A percentile compares a stretch with the other conserved stretches of the same genome.
Evolutionary conservation across 805 yeast genomes (phyloP).

Genomic region (Ogataea haglerorum): DNA sequence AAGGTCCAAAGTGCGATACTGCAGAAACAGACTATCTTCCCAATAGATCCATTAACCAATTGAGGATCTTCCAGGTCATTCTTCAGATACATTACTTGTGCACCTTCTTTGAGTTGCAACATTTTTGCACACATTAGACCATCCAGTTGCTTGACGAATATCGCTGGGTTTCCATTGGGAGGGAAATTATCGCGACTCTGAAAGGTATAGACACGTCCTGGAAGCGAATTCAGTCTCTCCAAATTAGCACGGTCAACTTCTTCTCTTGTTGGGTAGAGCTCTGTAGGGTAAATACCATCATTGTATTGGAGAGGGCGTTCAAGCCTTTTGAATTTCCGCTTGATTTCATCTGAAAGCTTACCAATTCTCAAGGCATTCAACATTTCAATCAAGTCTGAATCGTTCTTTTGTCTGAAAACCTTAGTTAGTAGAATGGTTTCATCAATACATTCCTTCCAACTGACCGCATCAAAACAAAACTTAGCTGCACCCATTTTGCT

Average conservation of each 20-base stretch:
- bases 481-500: slow-evolving; percentile 33
- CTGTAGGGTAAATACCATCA: slow-evolving; percentile 87
- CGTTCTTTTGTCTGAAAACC: slow-evolving; percentile 89
- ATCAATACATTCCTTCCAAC: slow-evolving; percentile 65
- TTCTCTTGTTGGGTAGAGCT: slow-evolving; percentile 76
- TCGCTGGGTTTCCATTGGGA: slow-evolving; percentile 8
- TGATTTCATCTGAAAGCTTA: slow-evolving; percentile 47
- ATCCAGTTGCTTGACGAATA: slow-evolving; percentile 23
- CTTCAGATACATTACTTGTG: slow-evolving; percentile 92
- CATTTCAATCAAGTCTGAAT: slow-evolving; percentile 68
- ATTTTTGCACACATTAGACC: slow-evolving; percentile 67
- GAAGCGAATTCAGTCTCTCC: slow-evolving; percentile 45
- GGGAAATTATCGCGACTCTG: slow-evolving; percentile 41
- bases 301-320: slow-evolving; percentile 54
- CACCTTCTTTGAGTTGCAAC: slow-evolving; percentile 70
- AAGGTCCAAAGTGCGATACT: slow-evolving; percentile 26
- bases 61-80: slow-evolving; percentile 59
- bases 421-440: slow-evolving; percentile 68
- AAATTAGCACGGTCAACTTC: slow-evolving; percentile 81
- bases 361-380: slow-evolving; percentile 81
- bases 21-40: slow-evolving; percentile 62
- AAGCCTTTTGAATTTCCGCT: slow-evolving; percentile 47
- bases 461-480: slow-evolving; percentile 72
- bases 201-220: slow-evolving; percentile 45
- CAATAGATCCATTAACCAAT: slow-evolving; percentile 89